phyloP scores from a whole-genome alignment of 331 rosid species.

The Rosa hybrid region DNA sequence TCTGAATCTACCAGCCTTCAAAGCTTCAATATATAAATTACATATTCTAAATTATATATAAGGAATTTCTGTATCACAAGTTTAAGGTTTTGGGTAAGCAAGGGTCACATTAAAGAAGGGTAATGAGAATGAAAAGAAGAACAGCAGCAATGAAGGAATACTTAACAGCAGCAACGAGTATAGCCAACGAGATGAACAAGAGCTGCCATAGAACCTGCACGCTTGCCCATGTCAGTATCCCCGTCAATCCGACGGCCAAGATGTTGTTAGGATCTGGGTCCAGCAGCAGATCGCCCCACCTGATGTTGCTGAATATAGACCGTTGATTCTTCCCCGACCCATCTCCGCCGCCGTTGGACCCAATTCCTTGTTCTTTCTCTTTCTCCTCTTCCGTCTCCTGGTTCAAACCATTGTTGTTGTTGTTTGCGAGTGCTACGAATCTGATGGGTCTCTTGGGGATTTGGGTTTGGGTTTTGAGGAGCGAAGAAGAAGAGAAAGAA shows the following conservation, averaged over 20 bases:
- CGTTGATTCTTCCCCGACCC: conserved; percentile 32
- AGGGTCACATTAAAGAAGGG: conserved; percentile 44
- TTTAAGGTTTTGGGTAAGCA: not conserved
- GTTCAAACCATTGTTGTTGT: conserved; percentile 28
- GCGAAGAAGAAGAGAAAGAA: not conserved
- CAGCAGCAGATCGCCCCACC: conserved; percentile 55
- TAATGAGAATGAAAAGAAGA: conserved; percentile 72
- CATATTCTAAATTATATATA: not conserved
- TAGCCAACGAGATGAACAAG: conserved; percentile 63
- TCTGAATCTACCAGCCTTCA: not conserved
- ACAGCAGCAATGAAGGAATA: conserved; percentile 82
- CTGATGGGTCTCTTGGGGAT: conserved; percentile 21
- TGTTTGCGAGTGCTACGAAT: conserved; percentile 34
- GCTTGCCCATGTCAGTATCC: conserved; percentile 88
- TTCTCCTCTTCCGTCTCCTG: conserved; percentile 28
- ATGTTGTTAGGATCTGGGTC: conserved; percentile 78
- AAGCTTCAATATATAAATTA: not conserved
- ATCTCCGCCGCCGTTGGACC: conserved; percentile 28
- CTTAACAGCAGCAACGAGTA: conserved; percentile 77
- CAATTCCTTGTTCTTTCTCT: conserved; percentile 19
- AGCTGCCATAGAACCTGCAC: conserved; percentile 83
- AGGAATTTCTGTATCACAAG: not conserved
- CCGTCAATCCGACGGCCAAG: conserved; percentile 76
- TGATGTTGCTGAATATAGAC: conserved; percentile 53
- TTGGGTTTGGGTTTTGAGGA: conserved; percentile 16